Evolutionary conservation across 805 yeast genomes (phyloP), one percentile per base, ranked within the genome.

Genomic region (Kodamaea leandrae): DNA sequence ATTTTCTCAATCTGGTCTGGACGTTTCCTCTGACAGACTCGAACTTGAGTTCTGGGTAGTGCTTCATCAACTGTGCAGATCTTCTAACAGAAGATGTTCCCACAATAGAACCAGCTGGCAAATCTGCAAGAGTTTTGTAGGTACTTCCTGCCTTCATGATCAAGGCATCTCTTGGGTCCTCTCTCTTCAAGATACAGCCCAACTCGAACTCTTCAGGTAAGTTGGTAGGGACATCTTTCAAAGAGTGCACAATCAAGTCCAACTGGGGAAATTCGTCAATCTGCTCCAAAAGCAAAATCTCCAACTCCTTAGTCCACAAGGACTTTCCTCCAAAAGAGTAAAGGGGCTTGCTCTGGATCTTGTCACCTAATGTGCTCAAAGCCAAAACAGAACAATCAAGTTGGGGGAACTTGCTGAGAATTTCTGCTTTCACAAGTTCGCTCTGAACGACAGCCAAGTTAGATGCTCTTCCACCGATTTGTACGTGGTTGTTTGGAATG

Each of bases 311-410:
- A 2, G 99, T 93, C 99, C 99, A 93, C 17, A 93, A 63, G 0
- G 96, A 80, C 61, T 93, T 93, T 18, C 99, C 99, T 32, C 97
- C 98, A 64, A 93, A 93, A 3, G 96, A 78, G 62, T 91, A 93
- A 37, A 93, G 71, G 6, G 99, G 96, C 58, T 80, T 82, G 56
- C 74, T 77, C 57, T 81, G 93, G 21, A 85, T 82, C 57, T 86
- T 84, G 67, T 93, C 99, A 18, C 98, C 99, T 25, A 93, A 70
- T 1, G 99, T 91, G 39, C 83, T 76, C 27, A 87, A 73, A 3
- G 96, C 90, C 9, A 86, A 64, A 16, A 93, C 82, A 19, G 89
- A 81, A 57, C 90, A 83, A n/a, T 72, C 61, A 39, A 82, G 65
- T 19, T 81, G 73, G 9, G 93, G 89, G 57, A 79, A 83, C 15